A percentile compares a stretch with the other conserved stretches of the same genome.
Conservation (phyloP, 768 basidiomycete species). For the Boletus bicolor region DNA sequence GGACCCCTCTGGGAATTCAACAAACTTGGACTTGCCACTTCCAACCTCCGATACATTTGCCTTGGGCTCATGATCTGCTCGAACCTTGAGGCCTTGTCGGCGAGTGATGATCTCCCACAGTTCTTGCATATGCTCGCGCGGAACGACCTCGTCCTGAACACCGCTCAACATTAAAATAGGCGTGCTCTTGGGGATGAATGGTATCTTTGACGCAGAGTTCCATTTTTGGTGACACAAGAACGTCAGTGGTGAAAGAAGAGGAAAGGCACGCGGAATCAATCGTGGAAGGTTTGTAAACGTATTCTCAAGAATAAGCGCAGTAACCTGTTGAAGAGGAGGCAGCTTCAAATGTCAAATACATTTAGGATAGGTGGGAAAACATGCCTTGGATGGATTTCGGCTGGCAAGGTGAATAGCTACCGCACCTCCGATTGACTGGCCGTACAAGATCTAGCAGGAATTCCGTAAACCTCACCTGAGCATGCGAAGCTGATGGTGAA, state of each 20-base stretch:
- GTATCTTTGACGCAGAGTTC: constrained; percentile 71
- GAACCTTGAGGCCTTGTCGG: constrained; percentile 38
- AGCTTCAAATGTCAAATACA: neutral
- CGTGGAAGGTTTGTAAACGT: constrained; percentile 84
- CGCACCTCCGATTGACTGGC: constrained; percentile 89
- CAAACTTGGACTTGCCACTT: constrained; percentile 50
- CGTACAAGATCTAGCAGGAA: constrained; percentile 60
- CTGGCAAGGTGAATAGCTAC: constrained; percentile 87
- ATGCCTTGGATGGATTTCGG: constrained; percentile 65
- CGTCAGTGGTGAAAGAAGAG: constrained; percentile 66
- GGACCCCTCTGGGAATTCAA: constrained; percentile 51
- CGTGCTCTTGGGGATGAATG: constrained; percentile 55
- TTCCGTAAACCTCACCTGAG: neutral
- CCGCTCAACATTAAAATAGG: constrained; percentile 87
- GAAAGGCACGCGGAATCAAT: constrained; percentile 79
- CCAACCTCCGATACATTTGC: constrained; percentile 45
- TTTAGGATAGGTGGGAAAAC: neutral
- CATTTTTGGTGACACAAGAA: constrained; percentile 87
- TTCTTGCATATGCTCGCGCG: constrained; percentile 53
- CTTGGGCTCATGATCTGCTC: constrained; percentile 20
- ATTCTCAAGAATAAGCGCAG: constrained; percentile 86
- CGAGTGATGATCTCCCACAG: constrained; percentile 61
- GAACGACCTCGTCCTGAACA: constrained; percentile 50
- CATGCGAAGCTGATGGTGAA: neutral
- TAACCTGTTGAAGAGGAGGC: constrained; percentile 44